Evolutionary conservation across 2,329 filamentous ascomycete species (phyloP), one percentile per base, ranked within the genome.

Genomic region (Escovopsis weberi): DNA sequence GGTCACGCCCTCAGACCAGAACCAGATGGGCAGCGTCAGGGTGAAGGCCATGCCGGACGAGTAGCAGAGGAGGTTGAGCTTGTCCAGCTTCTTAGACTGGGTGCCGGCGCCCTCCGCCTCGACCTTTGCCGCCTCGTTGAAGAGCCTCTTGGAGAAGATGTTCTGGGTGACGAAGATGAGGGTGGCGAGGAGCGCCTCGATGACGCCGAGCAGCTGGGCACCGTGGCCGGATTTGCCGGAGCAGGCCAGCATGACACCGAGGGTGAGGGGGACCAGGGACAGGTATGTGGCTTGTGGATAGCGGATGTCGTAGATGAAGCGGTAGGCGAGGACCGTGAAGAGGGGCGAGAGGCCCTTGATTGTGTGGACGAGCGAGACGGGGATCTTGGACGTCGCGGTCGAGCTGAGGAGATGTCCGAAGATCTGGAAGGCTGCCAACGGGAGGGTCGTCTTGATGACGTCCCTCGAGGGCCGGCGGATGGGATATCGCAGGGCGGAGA

Each of bases 121-220:
- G 2, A 85, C 84, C 45, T 80, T 80, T 6, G 86, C 82, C 6
- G 85, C 86, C 57, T 95, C 88, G 60, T 95, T 98, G 69, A 98
- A 98, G 9, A 98, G 78, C 50, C 86, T 85, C 64, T 98, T 98
- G 18, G 89, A 96, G 51, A 95, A 94, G 44, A 98, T 98, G 58
- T 98, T 98, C 58, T 98, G 91, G 0, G 87, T 91, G 33, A 98
- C 91, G 57, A 98, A 98, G 50, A 96, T 82, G 43, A 96, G 68
- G 7, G 91, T 86, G n/a, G 86, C 88, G 32, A 85, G 68, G 33
- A 98, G 80, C 4, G 91, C 88, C 55, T 88, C 89, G 10, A 89
- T 55, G 15, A 98, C 82, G n/a, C 91, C 91, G 41, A 91, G 73
- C 48, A 95, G 74, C 56, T 98, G 88, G 28, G 85, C 89, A 19